phyloP scores from a whole-genome alignment of 2,329 filamentous ascomycete species.

The Aspergillus ochraceoroseus region DNA sequence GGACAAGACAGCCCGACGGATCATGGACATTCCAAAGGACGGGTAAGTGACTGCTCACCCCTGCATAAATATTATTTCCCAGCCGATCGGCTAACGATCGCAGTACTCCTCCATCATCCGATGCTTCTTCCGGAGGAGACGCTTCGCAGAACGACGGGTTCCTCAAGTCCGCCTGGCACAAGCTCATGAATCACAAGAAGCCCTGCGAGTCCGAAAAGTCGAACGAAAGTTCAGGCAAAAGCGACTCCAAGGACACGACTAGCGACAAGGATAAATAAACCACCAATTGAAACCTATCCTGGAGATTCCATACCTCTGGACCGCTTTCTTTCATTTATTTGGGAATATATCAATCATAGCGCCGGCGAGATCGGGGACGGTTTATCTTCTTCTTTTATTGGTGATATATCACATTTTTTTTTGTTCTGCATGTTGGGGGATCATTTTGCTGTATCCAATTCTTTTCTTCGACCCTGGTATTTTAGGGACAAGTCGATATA shows the following conservation, averaged over 20 bases:
- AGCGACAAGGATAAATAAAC: constrained; percentile 20
- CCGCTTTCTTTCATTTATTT: constrained; percentile 28
- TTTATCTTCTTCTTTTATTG: constrained; percentile 4
- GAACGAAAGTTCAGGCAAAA: constrained; percentile 28
- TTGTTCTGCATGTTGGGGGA: constrained; percentile 19
- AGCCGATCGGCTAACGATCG: constrained; percentile 5
- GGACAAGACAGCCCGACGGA: constrained; percentile 82
- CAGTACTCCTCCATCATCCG: constrained; percentile 24
- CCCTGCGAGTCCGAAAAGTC: constrained; percentile 24
- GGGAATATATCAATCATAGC: constrained; percentile 38
- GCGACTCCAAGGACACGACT: constrained; percentile 24
- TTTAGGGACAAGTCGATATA: constrained; percentile 6
- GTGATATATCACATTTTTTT: constrained; percentile 16
- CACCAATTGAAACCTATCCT: constrained; percentile 11
- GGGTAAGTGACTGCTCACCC: constrained; percentile 47
- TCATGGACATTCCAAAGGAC: constrained; percentile 72
- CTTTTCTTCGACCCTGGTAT: constrained; percentile 4
- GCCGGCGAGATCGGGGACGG: constrained; percentile 33
- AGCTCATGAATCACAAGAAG: constrained; percentile 66
- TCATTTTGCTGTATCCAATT: constrained; percentile 13
- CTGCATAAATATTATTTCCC: neutral
- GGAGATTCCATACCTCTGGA: neutral
- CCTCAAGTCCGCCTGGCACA: constrained; percentile 89
- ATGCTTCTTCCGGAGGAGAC: constrained; percentile 27
- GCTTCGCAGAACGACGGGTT: constrained; percentile 80